These are phyloP conservation scores for Cercospora nicotianae DNA, from an alignment of 2,329 filamentous ascomycete species.

Conservation along the genomic window DNA sequence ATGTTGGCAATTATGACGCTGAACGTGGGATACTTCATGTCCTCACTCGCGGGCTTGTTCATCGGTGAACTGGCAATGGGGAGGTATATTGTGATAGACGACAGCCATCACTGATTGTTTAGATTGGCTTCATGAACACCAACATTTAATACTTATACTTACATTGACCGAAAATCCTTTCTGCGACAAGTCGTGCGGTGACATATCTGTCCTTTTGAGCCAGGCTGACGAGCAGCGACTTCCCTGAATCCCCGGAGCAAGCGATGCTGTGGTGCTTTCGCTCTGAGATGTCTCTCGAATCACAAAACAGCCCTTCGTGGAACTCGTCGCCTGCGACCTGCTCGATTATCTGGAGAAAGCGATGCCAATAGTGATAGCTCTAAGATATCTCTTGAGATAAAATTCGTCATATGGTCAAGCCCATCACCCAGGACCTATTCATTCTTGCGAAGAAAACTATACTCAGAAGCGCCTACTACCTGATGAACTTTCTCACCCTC, in stretches of 20 bases:
- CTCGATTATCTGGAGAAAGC: not conserved
- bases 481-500: not conserved
- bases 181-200: not conserved
- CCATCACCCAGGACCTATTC: not conserved
- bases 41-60: constrained; percentile 75
- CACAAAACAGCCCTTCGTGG: not conserved
- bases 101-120: constrained; percentile 7
- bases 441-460: not conserved
- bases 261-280: not conserved
- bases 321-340: not conserved
- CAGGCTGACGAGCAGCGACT: not conserved
- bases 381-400: not conserved
- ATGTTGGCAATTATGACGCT: constrained; percentile 93
- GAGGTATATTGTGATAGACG: constrained; percentile 52
- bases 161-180: not conserved
- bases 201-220: not conserved
- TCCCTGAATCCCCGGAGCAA: not conserved
- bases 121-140: not conserved
- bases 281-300: not conserved
- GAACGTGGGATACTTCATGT: constrained; percentile 82
- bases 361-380: not conserved
- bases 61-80: constrained; percentile 81
- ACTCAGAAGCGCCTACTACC: not conserved
- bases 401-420: not conserved
- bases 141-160: not conserved